A percentile compares a stretch with the other conserved stretches of the same genome.
Evolutionary conservation across 495 filamentous ascomycete genomes (phyloP).

Genomic region (Staphylotrichum tortipilum): DNA sequence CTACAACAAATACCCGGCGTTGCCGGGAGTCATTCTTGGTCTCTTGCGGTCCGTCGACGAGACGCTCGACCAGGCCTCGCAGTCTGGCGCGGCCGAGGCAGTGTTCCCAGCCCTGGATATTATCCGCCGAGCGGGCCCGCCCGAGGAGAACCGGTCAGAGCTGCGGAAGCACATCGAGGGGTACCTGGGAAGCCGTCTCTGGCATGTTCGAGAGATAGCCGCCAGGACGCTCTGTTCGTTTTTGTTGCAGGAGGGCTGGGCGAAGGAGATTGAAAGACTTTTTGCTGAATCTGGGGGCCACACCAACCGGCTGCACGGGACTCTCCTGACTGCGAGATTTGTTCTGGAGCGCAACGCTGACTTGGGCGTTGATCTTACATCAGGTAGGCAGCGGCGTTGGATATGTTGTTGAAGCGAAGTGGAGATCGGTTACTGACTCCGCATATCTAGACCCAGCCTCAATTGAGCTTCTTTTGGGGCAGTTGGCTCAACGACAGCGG

Average conservation of each 20-base stretch:
- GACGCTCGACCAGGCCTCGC: constrained; percentile 22
- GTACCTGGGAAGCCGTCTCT: constrained; percentile 64
- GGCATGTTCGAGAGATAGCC: constrained; percentile 86
- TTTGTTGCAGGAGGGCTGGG: constrained; percentile 44
- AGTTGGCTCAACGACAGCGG: constrained; percentile 8
- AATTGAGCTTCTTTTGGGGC: constrained; percentile 7
- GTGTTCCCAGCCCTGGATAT: constrained; percentile 87
- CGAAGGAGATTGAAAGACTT: constrained; percentile 40
- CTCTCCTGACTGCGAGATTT: constrained; percentile 49
- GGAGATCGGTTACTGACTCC: no score
- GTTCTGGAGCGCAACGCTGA: constrained; percentile 41
- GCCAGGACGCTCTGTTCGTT: constrained; percentile 70
- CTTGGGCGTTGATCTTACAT: constrained; percentile 27
- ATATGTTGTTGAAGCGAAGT: no score
- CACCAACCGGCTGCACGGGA: constrained; percentile 50
- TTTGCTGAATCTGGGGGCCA: constrained; percentile 24
- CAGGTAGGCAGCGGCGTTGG: constrained; percentile 14
- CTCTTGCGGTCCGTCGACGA: constrained; percentile 48
- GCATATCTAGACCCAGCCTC: neutral
- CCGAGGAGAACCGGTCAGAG: constrained; percentile 34
- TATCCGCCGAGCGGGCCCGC: constrained; percentile 55
- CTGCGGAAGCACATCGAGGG: constrained; percentile 42
- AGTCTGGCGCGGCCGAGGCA: constrained; percentile 49
- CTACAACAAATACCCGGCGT: constrained; percentile 62
- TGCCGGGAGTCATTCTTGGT: constrained; percentile 57